Evolutionary conservation across 1,139 yeast species (phyloP).

Genomic region (Barnettozyma hawaiiensis): DNA sequence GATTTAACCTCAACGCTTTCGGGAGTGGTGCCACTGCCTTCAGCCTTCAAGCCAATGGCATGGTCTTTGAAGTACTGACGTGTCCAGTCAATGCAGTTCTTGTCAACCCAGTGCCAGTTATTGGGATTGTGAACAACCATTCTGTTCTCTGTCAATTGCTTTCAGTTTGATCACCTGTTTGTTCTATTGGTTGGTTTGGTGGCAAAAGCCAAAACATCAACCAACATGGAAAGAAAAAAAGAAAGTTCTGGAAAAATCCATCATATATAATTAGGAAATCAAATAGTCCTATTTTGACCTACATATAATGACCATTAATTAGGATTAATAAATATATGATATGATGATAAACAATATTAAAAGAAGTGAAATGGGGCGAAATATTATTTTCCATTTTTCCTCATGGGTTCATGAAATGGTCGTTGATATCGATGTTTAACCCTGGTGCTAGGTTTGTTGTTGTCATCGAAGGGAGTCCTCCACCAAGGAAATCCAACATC

Average conservation of each 20-base stretch:
- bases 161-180: too few species aligned
- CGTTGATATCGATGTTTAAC: constrained; percentile 39
- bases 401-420: constrained; percentile 27
- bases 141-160: neutral
- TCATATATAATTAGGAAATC: neutral
- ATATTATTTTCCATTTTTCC: too few species aligned
- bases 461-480: constrained; percentile 59
- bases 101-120: constrained; percentile 98
- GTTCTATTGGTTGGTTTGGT: too few species aligned
- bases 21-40: constrained; percentile 30
- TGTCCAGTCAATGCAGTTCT: constrained; percentile 92
- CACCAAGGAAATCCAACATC: constrained; percentile 84
- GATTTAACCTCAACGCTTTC: constrained; percentile 38
- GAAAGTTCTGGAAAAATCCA: neutral
- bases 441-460: constrained; percentile 38
- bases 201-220: too few species aligned
- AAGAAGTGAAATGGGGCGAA: neutral
- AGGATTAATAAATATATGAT: neutral
- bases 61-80: constrained; percentile 63
- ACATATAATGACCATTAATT: neutral
- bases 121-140: constrained; percentile 75
- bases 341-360: neutral
- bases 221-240: neutral
- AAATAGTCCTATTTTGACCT: neutral
- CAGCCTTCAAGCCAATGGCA: constrained; percentile 44